Percentiles rank a stretch among this genome's conserved stretches.
These are phyloP conservation scores for Penicillium sp. DNA, from an alignment of 2,329 filamentous ascomycete genomes.

Conservation along the genomic window DNA sequence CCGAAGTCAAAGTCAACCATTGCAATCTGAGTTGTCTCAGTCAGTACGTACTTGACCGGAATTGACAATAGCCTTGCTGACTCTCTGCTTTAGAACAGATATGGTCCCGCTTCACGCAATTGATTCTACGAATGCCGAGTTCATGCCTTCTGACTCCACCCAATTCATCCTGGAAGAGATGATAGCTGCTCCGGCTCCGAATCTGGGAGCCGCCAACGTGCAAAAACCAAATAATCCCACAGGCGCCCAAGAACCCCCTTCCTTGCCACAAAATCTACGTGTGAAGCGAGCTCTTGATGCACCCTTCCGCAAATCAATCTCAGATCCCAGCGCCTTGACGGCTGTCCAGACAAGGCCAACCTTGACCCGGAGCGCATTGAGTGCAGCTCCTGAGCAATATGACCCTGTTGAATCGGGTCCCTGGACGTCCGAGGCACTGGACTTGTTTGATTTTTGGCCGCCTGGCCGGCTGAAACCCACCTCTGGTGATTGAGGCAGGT, in stretches of 20 bases:
- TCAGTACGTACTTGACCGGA: conserved; percentile 30
- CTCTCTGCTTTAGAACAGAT: conserved; percentile 4
- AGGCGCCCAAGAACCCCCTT: background rate
- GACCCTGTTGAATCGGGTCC: conserved; percentile 36
- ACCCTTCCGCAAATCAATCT: conserved; percentile 35
- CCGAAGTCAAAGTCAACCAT: conserved; percentile 4
- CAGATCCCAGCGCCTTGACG: conserved; percentile 35
- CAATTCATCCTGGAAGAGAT: conserved; percentile 32
- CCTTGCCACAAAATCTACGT: conserved; percentile 2
- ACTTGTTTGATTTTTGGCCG: conserved; percentile 49
- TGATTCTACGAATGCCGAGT: conserved; percentile 25
- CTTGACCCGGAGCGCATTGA: conserved; percentile 21
- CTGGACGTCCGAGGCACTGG: conserved; percentile 45
- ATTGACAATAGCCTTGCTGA: conserved; percentile 11
- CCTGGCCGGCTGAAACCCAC: conserved; percentile 38
- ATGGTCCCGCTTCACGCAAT: background rate
- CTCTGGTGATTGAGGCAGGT: conserved; percentile 6
- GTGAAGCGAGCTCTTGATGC: conserved; percentile 13
- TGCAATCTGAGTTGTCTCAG: conserved; percentile 21
- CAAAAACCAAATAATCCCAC: background rate
- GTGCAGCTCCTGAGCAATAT: conserved; percentile 16
- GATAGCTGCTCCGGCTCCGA: conserved; percentile 9
- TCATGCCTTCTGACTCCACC: conserved; percentile 31
- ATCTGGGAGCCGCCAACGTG: background rate
- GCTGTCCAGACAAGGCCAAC: conserved; percentile 17